Evolutionary conservation across 176 grass and related monocot species (phyloP).

Genomic region (Cocos nucifera): DNA sequence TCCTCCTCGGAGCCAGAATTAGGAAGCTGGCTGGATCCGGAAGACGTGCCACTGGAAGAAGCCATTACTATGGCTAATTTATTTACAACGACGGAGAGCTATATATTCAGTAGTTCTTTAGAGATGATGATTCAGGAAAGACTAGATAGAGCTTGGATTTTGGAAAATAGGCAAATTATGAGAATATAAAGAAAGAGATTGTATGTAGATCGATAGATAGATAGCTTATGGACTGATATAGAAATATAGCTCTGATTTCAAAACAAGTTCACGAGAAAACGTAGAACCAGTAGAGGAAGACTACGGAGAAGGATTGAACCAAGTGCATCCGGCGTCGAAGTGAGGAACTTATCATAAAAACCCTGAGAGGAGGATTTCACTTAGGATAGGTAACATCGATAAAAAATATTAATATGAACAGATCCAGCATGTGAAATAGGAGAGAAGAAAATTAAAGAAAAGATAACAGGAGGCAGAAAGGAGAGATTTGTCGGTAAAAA

Average conservation of each 20-base stretch:
- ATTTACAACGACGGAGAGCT: no score
- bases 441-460: background rate
- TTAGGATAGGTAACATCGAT: conserved; percentile 52
- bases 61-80: conserved; percentile 10
- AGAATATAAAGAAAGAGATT: no score
- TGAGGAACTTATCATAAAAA: conserved; percentile 59
- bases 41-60: conserved; percentile 16
- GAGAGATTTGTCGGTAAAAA: background rate
- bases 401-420: conserved; percentile 17
- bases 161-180: no score
- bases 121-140: no score
- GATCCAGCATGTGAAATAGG: no score
- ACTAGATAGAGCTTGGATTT: no score
- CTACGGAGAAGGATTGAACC: conserved; percentile 86
- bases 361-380: conserved; percentile 30
- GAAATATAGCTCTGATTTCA: background rate
- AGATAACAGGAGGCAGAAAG: background rate
- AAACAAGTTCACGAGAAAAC: conserved; percentile 46
- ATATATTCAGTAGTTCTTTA: no score
- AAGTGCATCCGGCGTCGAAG: conserved; percentile 63
- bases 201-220: no score
- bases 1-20: conserved; percentile 11
- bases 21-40: background rate
- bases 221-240: no score
- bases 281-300: conserved; percentile 95